Base-by-base conservation (phyloP, 768 basidiomycete species). In the Suillus subluteus region DNA sequence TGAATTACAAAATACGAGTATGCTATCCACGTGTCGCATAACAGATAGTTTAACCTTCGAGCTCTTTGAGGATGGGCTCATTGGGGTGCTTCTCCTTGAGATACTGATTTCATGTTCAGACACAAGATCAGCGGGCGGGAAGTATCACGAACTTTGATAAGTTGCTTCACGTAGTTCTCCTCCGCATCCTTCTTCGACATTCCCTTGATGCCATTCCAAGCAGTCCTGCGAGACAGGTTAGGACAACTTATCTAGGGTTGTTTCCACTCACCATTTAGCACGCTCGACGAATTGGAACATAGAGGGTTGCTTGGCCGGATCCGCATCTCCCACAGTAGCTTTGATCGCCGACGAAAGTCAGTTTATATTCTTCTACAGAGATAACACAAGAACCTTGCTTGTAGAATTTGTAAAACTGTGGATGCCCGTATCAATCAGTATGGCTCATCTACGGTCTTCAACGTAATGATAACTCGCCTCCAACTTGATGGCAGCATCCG, bases 361-460 rank as follows among this genome's bases (percentile, higher is more conserved):
- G 54, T 56, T n/a, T 41, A 43, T 43, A 23, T 18, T 21, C 40
- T 65, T 63, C 55, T 46, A 66, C 26, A 41, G 61, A 64, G 38
- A 46, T 21, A 50, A 48, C n/a, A 30, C 26, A 64, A 77, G 55
- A 64, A 91, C 95, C 94, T 84, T 97, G 96, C 86, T 99, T 99
- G 87, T 83, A 98, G 78, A 90, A 87, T 71, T 84, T 85, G 84
- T 99, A 99, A 84, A 98, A 98, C 96, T 98, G 73, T 23, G 58
- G 48, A 64, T 61, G 66, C 58, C 64, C 38, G 54, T 67, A 66
- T 67, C 67, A 30, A 67, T 67, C 26, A 61, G 59, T 21, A 43
- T 21, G 1, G 18, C 18, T 30, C 40, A 6, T 37, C 21, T 58
- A 56, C 63, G 59, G 66, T 59, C 35, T 64, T 64, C 50, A 68